Evolutionary conservation across 257 asterid genomes (phyloP).

Genomic region (Plectranthus barbatus): DNA sequence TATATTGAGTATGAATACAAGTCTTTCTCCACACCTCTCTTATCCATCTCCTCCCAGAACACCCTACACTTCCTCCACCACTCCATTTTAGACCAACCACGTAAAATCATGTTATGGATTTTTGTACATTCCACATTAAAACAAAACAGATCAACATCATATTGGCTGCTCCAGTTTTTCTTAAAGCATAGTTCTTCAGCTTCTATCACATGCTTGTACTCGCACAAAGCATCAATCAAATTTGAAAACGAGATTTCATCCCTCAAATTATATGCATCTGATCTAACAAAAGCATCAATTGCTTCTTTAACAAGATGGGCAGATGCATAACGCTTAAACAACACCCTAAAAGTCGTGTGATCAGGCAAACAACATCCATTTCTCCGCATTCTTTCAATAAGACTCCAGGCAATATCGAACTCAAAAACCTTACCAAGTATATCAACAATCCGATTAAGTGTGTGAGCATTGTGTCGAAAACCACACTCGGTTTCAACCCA

Average conservation of each 20-base stretch:
- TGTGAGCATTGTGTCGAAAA: slow-evolving; percentile 56
- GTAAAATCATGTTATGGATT: slow-evolving; percentile 62
- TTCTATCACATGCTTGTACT: slow-evolving; percentile 82
- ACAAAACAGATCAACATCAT: slow-evolving; percentile 9
- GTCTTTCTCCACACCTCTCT: slow-evolving; percentile 57
- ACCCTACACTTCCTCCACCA: slow-evolving; percentile 86
- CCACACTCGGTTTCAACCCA: slow-evolving; percentile 62
- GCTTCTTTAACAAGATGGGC: slow-evolving; percentile 85
- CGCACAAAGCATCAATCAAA: slow-evolving; percentile 79
- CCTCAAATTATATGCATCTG: slow-evolving; percentile 54
- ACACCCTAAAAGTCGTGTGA: slow-evolving; percentile 57
- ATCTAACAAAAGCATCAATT: slow-evolving; percentile 48
- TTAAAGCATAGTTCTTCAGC: slow-evolving; percentile 82
- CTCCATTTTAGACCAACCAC: slow-evolving; percentile 76
- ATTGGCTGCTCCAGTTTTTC: slow-evolving; percentile 15
- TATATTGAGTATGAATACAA: slow-evolving; percentile 71
- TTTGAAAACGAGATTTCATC: slow-evolving; percentile 62
- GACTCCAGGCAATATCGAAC: slow-evolving; percentile 53
- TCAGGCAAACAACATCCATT: slow-evolving; percentile 40
- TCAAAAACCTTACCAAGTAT: slow-evolving; percentile 83
- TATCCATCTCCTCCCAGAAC: slow-evolving; percentile 93
- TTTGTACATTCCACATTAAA: slow-evolving; percentile 37
- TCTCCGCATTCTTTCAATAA: slow-evolving; percentile 47
- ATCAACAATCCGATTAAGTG: slow-evolving; percentile 59
- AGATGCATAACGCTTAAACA: slow-evolving; percentile 68